These are phyloP conservation scores for Trichoderma atrobrunneum DNA, from an alignment of 2,329 filamentous ascomycete species.

Conservation along the genomic window DNA sequence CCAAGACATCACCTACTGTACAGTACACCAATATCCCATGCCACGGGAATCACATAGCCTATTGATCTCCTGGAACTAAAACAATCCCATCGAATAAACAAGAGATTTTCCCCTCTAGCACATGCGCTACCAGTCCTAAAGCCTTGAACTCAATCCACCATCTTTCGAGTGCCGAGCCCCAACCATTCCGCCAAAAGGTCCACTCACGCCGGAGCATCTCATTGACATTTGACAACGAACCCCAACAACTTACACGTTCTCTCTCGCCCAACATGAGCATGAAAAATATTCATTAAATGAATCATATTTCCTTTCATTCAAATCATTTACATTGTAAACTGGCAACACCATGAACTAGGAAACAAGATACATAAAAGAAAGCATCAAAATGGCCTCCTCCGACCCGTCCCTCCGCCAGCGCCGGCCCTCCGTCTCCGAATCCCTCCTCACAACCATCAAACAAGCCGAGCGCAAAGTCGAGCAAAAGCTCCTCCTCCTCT, in stretches of 20 bases:
- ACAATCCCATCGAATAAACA: neutral
- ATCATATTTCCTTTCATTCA: neutral
- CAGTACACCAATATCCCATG: neutral
- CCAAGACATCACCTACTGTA: neutral
- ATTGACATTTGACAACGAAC: neutral
- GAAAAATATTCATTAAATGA: neutral
- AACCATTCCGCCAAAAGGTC: conserved; percentile 11
- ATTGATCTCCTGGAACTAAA: neutral
- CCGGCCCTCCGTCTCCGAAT: conserved; percentile 30
- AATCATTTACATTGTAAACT: neutral
- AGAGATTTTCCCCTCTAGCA: neutral
- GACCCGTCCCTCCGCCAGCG: conserved; percentile 28
- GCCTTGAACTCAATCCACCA: neutral
- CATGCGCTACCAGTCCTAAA: neutral
- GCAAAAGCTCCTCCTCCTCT: conserved; percentile 46
- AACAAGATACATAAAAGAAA: neutral
- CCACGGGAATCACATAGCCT: neutral
- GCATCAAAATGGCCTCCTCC: neutral
- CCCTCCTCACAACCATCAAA: conserved; percentile 29
- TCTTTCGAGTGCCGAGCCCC: conserved; percentile 13
- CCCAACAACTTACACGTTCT: conserved; percentile 6
- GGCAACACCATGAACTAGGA: neutral
- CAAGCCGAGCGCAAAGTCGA: conserved; percentile 41
- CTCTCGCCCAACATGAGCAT: neutral
- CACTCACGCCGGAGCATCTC: neutral